Conservation (phyloP, 108 stramenopile species). For the Pseudonitzschia delicatissima region DNA sequence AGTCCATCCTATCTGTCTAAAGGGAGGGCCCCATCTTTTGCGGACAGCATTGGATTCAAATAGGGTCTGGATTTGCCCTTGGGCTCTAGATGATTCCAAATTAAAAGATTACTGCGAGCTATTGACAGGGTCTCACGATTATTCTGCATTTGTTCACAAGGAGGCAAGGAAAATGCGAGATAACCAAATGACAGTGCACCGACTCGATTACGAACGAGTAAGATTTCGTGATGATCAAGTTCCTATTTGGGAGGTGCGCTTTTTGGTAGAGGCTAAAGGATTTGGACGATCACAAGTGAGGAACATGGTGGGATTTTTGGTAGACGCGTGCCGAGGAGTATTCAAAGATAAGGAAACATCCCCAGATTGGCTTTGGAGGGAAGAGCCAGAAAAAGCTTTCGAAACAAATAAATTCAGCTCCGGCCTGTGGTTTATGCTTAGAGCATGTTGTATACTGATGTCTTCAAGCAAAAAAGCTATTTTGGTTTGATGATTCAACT, state of each 20-base stretch:
- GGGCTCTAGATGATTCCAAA: slow-evolving; percentile 59
- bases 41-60: slow-evolving; percentile 50
- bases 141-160: slow-evolving; percentile 70
- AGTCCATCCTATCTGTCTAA: slow-evolving; percentile 39
- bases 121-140: slow-evolving; percentile 62
- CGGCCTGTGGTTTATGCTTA: slow-evolving; percentile 65
- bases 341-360: slow-evolving; percentile 19
- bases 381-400: slow-evolving; percentile 23
- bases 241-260: slow-evolving; percentile 51
- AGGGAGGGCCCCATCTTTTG: slow-evolving; percentile 47
- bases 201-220: slow-evolving; percentile 18
- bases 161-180: slow-evolving; percentile 39
- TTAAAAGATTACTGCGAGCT: slow-evolving; percentile 41
- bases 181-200: slow-evolving; percentile 30
- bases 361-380: slow-evolving; percentile 28
- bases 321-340: slow-evolving; percentile 59
- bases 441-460: slow-evolving; percentile 35
- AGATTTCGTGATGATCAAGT: slow-evolving; percentile 24
- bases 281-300: slow-evolving; percentile 80
- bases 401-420: slow-evolving; percentile 50
- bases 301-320: slow-evolving; percentile 73
- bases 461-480: too few relatives aligned
- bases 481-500: too few relatives aligned
- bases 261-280: slow-evolving; percentile 61
- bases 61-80: slow-evolving; percentile 62